Conservation (phyloP, 176 grass and related monocot genomes). For the Avena atlantica region DNA sequence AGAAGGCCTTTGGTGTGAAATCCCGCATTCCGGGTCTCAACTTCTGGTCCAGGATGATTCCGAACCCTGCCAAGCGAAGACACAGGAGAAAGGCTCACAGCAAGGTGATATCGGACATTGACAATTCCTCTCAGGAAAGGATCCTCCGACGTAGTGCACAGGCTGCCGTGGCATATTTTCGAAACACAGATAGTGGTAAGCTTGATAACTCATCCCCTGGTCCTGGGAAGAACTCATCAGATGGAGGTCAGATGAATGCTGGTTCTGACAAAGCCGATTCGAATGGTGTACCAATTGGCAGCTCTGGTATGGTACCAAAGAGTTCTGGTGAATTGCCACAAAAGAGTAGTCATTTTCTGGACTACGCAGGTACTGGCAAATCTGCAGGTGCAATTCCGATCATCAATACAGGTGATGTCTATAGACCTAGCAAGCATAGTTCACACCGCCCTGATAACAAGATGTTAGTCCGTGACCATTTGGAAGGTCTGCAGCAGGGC, state of each 20-base stretch:
- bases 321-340: constrained; percentile 27
- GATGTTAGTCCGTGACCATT: constrained; percentile 23
- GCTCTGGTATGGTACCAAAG: not conserved
- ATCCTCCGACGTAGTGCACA: constrained; percentile 76
- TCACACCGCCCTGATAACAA: constrained; percentile 13
- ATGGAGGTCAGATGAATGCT: constrained; percentile 50
- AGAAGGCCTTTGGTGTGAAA: constrained; percentile 76
- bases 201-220: constrained; percentile 44
- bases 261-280: constrained; percentile 7
- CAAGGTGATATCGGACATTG: constrained; percentile 62
- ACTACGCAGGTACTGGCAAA: constrained; percentile 35
- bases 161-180: constrained; percentile 81
- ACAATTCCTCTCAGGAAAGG: constrained; percentile 79
- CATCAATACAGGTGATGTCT: constrained; percentile 25
- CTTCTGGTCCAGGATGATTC: constrained; percentile 73
- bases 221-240: constrained; percentile 44
- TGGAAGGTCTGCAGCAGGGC: constrained; percentile 31
- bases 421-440: constrained; percentile 37
- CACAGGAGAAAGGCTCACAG: constrained; percentile 66
- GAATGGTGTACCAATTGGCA: constrained; percentile 18
- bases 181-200: constrained; percentile 41
- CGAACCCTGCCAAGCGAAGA: constrained; percentile 47
- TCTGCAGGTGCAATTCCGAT: constrained; percentile 29
- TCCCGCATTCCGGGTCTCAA: constrained; percentile 52
- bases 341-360: not conserved